Evolutionary conservation across 805 yeast species (phyloP).

Genomic region (Saturnispora mendoncae): DNA sequence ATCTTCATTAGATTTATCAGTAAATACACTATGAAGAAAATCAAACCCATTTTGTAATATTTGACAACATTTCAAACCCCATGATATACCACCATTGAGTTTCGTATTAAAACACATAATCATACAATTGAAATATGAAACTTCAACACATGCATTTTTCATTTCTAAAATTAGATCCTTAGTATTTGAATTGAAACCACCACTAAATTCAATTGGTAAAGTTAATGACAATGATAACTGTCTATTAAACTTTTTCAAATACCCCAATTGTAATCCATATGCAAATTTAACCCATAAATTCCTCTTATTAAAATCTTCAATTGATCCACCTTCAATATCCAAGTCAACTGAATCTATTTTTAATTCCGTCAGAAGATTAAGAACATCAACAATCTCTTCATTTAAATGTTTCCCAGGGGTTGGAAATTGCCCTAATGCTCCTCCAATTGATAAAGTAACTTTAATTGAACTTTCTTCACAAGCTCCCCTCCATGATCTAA

Average conservation of each 20-base stretch:
- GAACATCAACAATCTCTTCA: constrained; percentile 15
- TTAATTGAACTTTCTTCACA: constrained; percentile 12
- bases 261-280: constrained; percentile 1
- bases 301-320: constrained; percentile 12
- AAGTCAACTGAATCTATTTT: constrained; percentile 22
- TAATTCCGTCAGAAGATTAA: constrained; percentile 13
- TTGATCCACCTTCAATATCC: constrained; percentile 25
- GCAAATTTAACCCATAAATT: constrained; percentile 11
- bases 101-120: constrained; percentile 28
- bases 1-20: background rate
- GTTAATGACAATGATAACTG: constrained; percentile 19
- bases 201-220: constrained; percentile 24
- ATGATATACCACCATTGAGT: constrained; percentile 15
- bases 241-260: background rate
- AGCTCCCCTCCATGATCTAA: constrained; percentile 21
- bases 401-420: constrained; percentile 8
- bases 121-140: constrained; percentile 22
- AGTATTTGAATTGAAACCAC: constrained; percentile 18
- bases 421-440: constrained; percentile 26
- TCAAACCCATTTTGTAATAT: constrained; percentile 15
- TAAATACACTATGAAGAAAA: background rate
- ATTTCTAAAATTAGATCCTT: constrained; percentile 15
- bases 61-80: constrained; percentile 26
- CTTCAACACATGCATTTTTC: constrained; percentile 6
- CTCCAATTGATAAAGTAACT: constrained; percentile 27